Evolutionary conservation across 2,329 filamentous ascomycete species (phyloP), one percentile per base, ranked within the genome.

Genomic region (Trichoderma afroharzianum): DNA sequence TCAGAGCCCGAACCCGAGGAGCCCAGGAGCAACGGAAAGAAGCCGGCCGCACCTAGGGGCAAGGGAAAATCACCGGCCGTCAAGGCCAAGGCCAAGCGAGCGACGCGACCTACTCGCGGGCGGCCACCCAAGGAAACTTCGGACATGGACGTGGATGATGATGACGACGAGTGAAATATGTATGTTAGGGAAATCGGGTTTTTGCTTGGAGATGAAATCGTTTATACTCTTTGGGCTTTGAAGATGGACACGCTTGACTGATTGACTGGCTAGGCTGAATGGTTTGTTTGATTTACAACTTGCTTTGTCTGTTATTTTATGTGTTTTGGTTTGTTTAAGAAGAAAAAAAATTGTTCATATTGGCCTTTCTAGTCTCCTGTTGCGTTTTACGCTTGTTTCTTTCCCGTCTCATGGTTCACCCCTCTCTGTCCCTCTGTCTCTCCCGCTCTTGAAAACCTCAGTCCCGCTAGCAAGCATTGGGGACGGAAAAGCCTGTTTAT

Each of bases 101-200:
- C 74, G 70, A 73, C 74, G 30, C 77, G 76, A 72, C 69, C 76
- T 43, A 74, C 76, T 21, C 77, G 79, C 63, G 67, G 75, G 11
- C 75, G 74, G 55, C 55, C 72, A 33, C 74, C 76, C 36, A 80
- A 76, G 73, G 76, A 77, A 24, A 71, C 74, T 21, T 76, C 76
- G 14, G 79, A 79, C 21, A 81, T 82, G 81, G 81, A 82, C 9
- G 72, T 81, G 43, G 80, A 82, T 68, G 77, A 78, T 36, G 78
- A 79, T 57, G 75, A 79, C 58, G 71, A 72, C 33, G 68, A 71
- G 62, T 71, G 57, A 71, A 53, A 33, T 43, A 33, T 71, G 61
- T 66, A 71, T 63, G 68, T 53, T 58, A 71, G 68, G 68, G 53
- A 43, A 47, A 43, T 43, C 3, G n/a, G 32, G 33, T 39, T 63